Conservation (phyloP, 1,284 basidiomycete genomes). For the Apiotrichum porosum region DNA sequence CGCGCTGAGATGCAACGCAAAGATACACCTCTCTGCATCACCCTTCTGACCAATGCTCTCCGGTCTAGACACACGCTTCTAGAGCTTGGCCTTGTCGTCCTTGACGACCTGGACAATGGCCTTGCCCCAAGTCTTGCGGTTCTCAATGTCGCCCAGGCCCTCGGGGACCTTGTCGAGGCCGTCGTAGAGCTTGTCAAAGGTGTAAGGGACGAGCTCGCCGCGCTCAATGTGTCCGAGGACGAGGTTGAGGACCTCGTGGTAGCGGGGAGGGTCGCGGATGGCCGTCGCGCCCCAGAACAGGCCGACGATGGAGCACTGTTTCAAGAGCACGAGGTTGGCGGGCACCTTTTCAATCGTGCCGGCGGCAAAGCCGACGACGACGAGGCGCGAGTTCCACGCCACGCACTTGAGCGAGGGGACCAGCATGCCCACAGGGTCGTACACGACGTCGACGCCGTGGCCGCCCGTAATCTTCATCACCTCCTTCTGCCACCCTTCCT, state of each 20-base stretch:
- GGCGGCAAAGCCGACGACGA: conserved; percentile 88
- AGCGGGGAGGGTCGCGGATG: conserved; percentile 61
- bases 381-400: conserved; percentile 84
- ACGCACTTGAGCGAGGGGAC: conserved; percentile 68
- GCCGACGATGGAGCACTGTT: conserved; percentile 76
- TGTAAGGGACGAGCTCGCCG: conserved; percentile 64
- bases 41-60: too few relatives aligned
- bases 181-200: conserved; percentile 66
- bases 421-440: conserved; percentile 69
- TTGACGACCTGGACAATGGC: conserved; percentile 64
- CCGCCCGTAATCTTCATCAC: conserved; percentile 65
- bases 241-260: conserved; percentile 66
- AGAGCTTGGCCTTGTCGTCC: conserved; percentile 36
- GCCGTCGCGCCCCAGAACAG: conserved; percentile 80
- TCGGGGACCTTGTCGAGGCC: conserved; percentile 65
- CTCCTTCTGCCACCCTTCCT: conserved; percentile 50
- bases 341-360: conserved; percentile 86
- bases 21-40: too few relatives aligned
- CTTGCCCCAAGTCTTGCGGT: conserved; percentile 90
- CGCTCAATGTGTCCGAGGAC: conserved; percentile 67
- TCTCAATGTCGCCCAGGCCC: conserved; percentile 55
- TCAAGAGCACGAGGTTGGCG: conserved; percentile 79
- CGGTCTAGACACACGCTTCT: neutral
- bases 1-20: too few relatives aligned
- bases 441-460: conserved; percentile 79